phyloP scores from a whole-genome alignment of 768 basidiomycete genomes.

The Zangia roseola region DNA sequence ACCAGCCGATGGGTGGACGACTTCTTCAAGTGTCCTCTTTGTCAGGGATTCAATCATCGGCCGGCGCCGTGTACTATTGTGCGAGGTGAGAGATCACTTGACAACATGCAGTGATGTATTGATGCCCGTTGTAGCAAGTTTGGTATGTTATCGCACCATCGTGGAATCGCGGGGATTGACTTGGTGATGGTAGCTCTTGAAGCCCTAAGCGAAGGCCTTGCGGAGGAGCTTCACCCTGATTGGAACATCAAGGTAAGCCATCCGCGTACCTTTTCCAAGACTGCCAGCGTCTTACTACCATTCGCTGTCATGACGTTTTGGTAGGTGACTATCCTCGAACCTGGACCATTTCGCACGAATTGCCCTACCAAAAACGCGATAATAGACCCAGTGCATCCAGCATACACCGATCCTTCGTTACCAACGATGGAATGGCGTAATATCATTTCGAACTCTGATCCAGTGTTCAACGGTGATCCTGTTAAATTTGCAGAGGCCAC shows the following conservation, averaged over 20 bases:
- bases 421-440: constrained; percentile 1
- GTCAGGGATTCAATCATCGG: constrained; percentile 33
- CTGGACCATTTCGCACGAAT: constrained; percentile 1
- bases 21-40: constrained; percentile 37
- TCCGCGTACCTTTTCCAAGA: not conserved
- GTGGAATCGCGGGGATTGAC: too few relatives aligned
- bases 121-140: constrained; percentile 13
- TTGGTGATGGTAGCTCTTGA: constrained; percentile 15
- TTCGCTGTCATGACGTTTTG: too few relatives aligned
- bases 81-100: constrained; percentile 14
- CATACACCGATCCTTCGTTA: constrained; percentile 8
- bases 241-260: constrained; percentile 21
- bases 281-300: too few relatives aligned
- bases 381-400: constrained; percentile 9
- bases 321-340: constrained; percentile 5
- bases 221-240: constrained; percentile 14
- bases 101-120: not conserved
- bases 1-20: constrained; percentile 36
- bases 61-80: constrained; percentile 16
- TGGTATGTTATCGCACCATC: too few relatives aligned
- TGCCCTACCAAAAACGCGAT: not conserved
- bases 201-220: constrained; percentile 12
- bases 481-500: constrained; percentile 14
- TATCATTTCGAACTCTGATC: too few relatives aligned
- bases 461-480: constrained; percentile 13